These are phyloP conservation scores for Apodospora peruviana DNA, from an alignment of 495 filamentous ascomycete genomes.

Conservation along the genomic window DNA sequence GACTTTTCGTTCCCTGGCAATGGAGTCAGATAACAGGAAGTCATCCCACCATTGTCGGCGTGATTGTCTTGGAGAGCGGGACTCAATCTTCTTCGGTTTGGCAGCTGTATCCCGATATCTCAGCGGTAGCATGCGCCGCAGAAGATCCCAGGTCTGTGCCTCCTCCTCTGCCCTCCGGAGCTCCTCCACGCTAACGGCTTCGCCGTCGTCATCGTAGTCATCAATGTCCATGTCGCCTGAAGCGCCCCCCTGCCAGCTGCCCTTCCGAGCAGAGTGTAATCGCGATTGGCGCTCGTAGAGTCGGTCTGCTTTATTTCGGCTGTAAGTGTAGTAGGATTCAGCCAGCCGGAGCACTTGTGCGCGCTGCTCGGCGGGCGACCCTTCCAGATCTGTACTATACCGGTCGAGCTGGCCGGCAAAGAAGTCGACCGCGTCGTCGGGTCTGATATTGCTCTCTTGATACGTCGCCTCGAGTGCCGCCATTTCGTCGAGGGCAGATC, in stretches of 20 bases:
- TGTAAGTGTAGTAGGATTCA: conserved; percentile 38
- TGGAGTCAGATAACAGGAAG: conserved; percentile 41
- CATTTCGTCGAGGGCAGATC: conserved; percentile 13
- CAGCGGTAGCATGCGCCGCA: conserved; percentile 55
- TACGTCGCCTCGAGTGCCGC: conserved; percentile 22
- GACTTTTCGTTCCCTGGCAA: conserved; percentile 61
- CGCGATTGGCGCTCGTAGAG: conserved; percentile 28
- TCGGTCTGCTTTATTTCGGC: conserved; percentile 28
- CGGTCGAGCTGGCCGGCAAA: conserved; percentile 43
- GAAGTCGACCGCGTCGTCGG: conserved; percentile 37
- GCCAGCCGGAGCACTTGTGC: conserved; percentile 38
- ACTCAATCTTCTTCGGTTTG: conserved; percentile 14
- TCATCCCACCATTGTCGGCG: conserved; percentile 38
- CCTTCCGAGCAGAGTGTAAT: conserved; percentile 52
- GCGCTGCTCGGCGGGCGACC: conserved; percentile 31
- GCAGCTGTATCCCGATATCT: conserved; percentile 37
- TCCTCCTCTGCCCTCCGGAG: conserved; percentile 49
- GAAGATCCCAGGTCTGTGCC: conserved; percentile 82
- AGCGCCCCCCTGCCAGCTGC: conserved; percentile 52
- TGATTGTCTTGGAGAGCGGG: conserved; percentile 26
- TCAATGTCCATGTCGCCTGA: conserved; percentile 61
- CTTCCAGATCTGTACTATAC: conserved; percentile 23
- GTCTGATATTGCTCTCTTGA: conserved; percentile 21
- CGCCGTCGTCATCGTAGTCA: conserved; percentile 34
- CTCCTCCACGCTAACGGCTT: conserved; percentile 27